Conservation (phyloP, 768 basidiomycete species). For the Hygrophorus pudorinus region DNA sequence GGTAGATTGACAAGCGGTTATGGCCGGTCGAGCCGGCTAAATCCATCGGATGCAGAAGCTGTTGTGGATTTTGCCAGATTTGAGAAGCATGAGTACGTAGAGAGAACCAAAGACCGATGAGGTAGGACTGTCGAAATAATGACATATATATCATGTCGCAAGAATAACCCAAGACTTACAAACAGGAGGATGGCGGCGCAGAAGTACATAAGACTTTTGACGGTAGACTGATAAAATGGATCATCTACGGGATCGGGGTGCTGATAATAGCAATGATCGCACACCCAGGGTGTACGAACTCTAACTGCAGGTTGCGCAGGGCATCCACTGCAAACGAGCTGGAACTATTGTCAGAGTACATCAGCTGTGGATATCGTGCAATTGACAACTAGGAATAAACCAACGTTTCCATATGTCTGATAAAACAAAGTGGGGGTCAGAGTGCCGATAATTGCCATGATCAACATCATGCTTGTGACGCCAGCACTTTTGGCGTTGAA, state of each 20-base stretch:
- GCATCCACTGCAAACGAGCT: slow-evolving; percentile 78
- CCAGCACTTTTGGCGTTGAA: slow-evolving; percentile 99
- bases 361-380: slow-evolving; percentile 3
- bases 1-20: slow-evolving; percentile 55
- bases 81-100: slow-evolving; percentile 95
- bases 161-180: slow-evolving; percentile 39
- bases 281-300: slow-evolving; percentile 60
- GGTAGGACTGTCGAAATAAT: slow-evolving; percentile 61
- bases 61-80: slow-evolving; percentile 98
- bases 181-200: slow-evolving; percentile 86
- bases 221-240: slow-evolving; percentile 94
- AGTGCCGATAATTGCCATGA: slow-evolving; percentile 98
- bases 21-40: slow-evolving; percentile 33
- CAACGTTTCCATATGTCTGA: slow-evolving; percentile 92
- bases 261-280: slow-evolving; percentile 88
- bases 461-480: slow-evolving; percentile 98
- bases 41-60: slow-evolving; percentile 60
- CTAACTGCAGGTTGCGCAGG: slow-evolving; percentile 34
- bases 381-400: slow-evolving; percentile 20
- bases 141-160: not conserved
- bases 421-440: slow-evolving; percentile 95
- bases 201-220: slow-evolving; percentile 92
- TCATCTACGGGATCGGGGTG: slow-evolving; percentile 90
- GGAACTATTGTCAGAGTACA: slow-evolving; percentile 48
- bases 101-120: slow-evolving; percentile 97